phyloP scores from a whole-genome alignment of 768 basidiomycete species.

The Xerocomellus dryophilus region DNA sequence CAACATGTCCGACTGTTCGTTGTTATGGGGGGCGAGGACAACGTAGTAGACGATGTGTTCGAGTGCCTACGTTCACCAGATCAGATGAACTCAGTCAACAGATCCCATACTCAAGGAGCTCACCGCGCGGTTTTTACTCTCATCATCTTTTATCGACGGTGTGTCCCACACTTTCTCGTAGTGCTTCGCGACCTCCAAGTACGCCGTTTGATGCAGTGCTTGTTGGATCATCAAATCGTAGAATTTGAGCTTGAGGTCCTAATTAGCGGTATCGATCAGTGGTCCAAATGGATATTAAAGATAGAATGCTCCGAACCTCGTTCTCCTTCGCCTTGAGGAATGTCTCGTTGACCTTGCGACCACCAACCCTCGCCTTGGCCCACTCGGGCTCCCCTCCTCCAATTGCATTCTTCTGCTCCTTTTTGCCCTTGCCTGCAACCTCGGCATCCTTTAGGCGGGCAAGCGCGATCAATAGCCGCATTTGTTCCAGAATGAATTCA shows the following conservation, averaged over 20 bases:
- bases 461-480: slow-evolving; percentile 81
- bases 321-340: slow-evolving; percentile 88
- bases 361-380: slow-evolving; percentile 88
- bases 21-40: slow-evolving; percentile 89
- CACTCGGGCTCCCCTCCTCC: slow-evolving; percentile 85
- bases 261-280: slow-evolving; percentile 3
- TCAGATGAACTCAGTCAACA: slow-evolving; percentile 2
- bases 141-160: slow-evolving; percentile 86
- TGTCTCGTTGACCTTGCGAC: slow-evolving; percentile 89
- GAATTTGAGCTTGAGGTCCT: slow-evolving; percentile 95
- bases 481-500: slow-evolving; percentile 96
- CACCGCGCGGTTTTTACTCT: slow-evolving; percentile 66
- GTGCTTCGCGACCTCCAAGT: slow-evolving; percentile 92
- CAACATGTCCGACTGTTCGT: slow-evolving; percentile 97
- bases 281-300: background rate
- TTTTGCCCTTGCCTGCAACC: slow-evolving; percentile 51
- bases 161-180: slow-evolving; percentile 98
- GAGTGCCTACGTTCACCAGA: slow-evolving; percentile 56
- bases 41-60: slow-evolving; percentile 95
- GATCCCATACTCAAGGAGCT: slow-evolving; percentile 21
- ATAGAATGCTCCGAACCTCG: slow-evolving; percentile 53
- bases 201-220: slow-evolving; percentile 77
- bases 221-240: slow-evolving; percentile 97
- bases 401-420: slow-evolving; percentile 49
- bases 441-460: slow-evolving; percentile 75